These are phyloP conservation scores for Aspergillus ochraceoroseus DNA, from an alignment of 2,329 filamentous ascomycete species.

Conservation along the genomic window DNA sequence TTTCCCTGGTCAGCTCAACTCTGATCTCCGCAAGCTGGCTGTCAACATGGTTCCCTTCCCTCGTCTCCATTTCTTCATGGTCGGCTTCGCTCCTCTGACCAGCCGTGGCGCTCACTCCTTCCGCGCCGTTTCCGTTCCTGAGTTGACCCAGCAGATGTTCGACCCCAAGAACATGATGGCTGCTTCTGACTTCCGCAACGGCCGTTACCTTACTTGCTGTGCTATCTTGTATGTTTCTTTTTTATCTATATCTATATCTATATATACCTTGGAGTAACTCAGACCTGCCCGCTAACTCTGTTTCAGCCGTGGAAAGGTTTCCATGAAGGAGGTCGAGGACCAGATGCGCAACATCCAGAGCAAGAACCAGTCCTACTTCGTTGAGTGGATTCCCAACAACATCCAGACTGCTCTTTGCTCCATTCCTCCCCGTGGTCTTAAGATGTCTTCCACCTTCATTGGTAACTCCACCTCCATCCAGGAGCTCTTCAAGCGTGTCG, in stretches of 20 bases:
- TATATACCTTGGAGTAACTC: no score
- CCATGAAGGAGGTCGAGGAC: slow-evolving; percentile 99
- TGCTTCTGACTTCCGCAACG: slow-evolving; percentile 98
- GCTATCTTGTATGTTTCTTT: slow-evolving; percentile 72
- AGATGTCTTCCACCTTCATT: slow-evolving; percentile 99
- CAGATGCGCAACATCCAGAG: slow-evolving; percentile 99
- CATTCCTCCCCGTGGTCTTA: slow-evolving; percentile 92
- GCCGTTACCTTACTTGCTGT: slow-evolving; percentile 98
- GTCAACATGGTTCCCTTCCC: slow-evolving; percentile 99
- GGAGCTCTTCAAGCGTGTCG: slow-evolving; percentile 99
- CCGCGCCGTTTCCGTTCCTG: slow-evolving; percentile 94
- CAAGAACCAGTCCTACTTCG: slow-evolving; percentile 99
- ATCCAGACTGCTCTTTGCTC: slow-evolving; percentile 99
- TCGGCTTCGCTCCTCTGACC: slow-evolving; percentile 97
- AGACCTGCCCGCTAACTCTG: background rate
- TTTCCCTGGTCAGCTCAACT: slow-evolving; percentile 99
- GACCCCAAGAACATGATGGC: slow-evolving; percentile 99
- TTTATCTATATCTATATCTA: background rate
- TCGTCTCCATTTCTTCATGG: slow-evolving; percentile 99
- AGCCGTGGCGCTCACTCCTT: slow-evolving; percentile 88
- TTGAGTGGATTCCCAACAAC: slow-evolving; percentile 99
- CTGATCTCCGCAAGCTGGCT: slow-evolving; percentile 96
- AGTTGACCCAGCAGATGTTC: slow-evolving; percentile 99
- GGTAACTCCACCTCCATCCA: slow-evolving; percentile 99
- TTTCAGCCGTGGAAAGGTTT: slow-evolving; percentile 90